These are phyloP conservation scores for Phytophthora podocarpi DNA, from an alignment of 352 stramenopile species.

Conservation along the genomic window DNA sequence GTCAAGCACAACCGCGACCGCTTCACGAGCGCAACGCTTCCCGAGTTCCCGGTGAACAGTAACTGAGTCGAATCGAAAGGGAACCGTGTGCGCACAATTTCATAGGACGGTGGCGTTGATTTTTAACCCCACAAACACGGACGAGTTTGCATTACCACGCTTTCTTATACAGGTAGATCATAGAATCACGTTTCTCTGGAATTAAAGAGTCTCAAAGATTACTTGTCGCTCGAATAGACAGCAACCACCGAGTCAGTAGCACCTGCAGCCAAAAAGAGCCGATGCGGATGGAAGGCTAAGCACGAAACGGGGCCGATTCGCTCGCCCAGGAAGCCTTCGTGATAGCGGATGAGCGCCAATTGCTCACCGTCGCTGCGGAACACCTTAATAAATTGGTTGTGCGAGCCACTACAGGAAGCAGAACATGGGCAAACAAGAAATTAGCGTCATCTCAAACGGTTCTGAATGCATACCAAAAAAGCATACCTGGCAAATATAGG, in stretches of 20 bases:
- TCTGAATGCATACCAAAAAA: background rate
- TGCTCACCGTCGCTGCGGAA: slow-evolving; percentile 91
- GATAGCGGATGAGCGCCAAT: slow-evolving; percentile 91
- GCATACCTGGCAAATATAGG: slow-evolving; percentile 93
- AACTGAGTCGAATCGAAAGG: slow-evolving; percentile 7
- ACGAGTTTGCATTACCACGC: slow-evolving; percentile 6
- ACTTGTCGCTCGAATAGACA: slow-evolving; percentile 91
- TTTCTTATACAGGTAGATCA: slow-evolving; percentile 1
- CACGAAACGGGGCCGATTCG: slow-evolving; percentile 97
- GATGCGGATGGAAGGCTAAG: slow-evolving; percentile 97
- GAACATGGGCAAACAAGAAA: background rate
- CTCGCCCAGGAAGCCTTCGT: slow-evolving; percentile 97
- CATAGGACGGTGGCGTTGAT: slow-evolving; percentile 10
- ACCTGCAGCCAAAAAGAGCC: slow-evolving; percentile 94
- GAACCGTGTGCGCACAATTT: slow-evolving; percentile 4
- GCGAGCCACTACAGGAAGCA: slow-evolving; percentile 94
- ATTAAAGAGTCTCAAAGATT: slow-evolving; percentile 19
- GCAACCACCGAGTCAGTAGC: slow-evolving; percentile 96
- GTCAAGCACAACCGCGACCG: slow-evolving; percentile 71
- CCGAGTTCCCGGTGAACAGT: slow-evolving; percentile 32
- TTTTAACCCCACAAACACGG: slow-evolving; percentile 15
- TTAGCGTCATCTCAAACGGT: background rate
- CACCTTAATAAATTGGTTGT: slow-evolving; percentile 99
- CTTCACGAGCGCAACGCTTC: slow-evolving; percentile 48
- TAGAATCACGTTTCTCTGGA: background rate